phyloP scores from a whole-genome alignment of 148 eudicot genomes.

The Tetragonia tetragonoides region DNA sequence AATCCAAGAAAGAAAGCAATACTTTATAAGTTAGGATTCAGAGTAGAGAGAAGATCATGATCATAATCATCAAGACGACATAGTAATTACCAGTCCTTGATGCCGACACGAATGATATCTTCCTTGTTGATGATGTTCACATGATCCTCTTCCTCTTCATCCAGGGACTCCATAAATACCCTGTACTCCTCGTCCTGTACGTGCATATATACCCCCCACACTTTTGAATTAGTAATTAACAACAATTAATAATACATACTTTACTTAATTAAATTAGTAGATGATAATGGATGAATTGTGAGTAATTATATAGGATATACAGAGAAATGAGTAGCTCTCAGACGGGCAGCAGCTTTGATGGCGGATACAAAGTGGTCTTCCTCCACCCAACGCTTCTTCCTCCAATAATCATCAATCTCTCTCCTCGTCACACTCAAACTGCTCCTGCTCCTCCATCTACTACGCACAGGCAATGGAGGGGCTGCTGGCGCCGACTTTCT shows the following conservation, averaged over 20 bases:
- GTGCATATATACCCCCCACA: background rate
- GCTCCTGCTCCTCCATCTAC: no score
- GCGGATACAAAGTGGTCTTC: conserved; percentile 76
- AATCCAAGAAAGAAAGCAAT: background rate
- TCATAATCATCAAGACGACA: no score
- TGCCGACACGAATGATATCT: conserved; percentile 53
- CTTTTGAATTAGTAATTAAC: no score
- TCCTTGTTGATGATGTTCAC: conserved; percentile 7
- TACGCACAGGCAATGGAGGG: conserved; percentile 12
- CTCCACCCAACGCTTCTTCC: conserved; percentile 50
- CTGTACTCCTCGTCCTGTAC: conserved; percentile 55
- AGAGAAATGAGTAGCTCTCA: conserved; percentile 54
- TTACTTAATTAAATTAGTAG: no score
- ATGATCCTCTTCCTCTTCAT: background rate
- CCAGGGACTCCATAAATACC: conserved; percentile 37
- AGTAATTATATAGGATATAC: conserved; percentile 26
- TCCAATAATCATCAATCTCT: conserved; percentile 75
- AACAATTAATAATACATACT: no score
- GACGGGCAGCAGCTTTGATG: conserved; percentile 74
- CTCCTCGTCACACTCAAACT: conserved; percentile 46
- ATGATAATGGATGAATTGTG: no score
- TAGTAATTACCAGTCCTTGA: conserved; percentile 57
- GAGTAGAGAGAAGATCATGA: background rate
- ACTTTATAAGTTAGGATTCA: background rate
- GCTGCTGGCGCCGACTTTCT: conserved; percentile 11